Base-by-base conservation (phyloP, 2,329 filamentous ascomycete genomes). In the Ampelomyces quisqualis region DNA sequence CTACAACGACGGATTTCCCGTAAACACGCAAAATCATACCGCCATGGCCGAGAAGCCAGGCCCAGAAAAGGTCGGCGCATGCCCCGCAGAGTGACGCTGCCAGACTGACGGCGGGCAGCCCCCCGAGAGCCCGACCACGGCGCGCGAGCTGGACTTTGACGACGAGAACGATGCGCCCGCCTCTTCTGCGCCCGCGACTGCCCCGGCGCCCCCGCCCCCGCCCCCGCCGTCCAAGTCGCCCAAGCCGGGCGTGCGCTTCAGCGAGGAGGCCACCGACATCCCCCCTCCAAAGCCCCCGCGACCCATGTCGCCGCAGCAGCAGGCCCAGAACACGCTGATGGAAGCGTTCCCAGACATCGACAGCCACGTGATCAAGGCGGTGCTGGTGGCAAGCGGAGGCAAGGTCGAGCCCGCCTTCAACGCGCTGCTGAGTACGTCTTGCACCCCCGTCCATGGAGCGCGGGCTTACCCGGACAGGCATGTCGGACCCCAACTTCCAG, bases 371-470 rank as follows among this genome's bases (percentile, higher is more conserved):
- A 80, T 98, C 68, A 95, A 85, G 69, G 93, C 93, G 20, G 86
- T 98, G 0, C 73, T 98, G 51, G 78, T 80, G 17, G 93, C 93
- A 10, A 97, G 93, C 67, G 79, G 84, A 43, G 91, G 90, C 45
- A 82, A 85, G 60, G 84, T 97, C 33, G 93, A 98, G 69, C 87
- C 89, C 21, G 91, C 93, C 10, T 98, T 98, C 73, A 93, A 96
- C 71, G 93, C 93, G 23, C 78, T 98, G 29, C 77, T 98, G 30
- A 87, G 88, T 88, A 76, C 47, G 77, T 60, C 18, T 44, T 24
- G 22, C 3, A 19, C 38, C 11, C 19, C 22, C 17, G 27, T 23
- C 18, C 13, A 5, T 26, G 21, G 7, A 6, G 18, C 9, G 22
- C 22, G 11, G 15, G 36, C 54, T 63, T 44, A 64, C 40, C 28